Percentiles rank a stretch among this genome's conserved stretches.
These are phyloP conservation scores for Cyberlindnera amylophila DNA, from an alignment of 805 yeast genomes.

Conservation along the genomic window DNA sequence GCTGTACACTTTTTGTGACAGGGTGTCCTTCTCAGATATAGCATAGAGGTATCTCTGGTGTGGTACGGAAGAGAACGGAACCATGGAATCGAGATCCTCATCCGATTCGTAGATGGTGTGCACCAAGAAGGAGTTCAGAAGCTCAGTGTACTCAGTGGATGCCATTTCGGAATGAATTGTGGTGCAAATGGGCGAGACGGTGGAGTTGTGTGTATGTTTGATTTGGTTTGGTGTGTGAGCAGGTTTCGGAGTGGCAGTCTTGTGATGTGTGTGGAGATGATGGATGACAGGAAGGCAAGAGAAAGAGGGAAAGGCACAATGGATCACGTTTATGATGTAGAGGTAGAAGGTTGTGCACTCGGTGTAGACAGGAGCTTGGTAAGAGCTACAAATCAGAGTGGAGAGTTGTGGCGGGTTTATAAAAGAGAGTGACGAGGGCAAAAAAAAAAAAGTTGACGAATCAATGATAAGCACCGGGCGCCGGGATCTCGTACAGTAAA, in stretches of 20 bases:
- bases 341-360: background rate
- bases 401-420: no score
- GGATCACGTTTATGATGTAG: background rate
- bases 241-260: no score
- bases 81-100: background rate
- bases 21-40: background rate
- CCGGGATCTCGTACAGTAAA: no score
- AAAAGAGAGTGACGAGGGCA: no score
- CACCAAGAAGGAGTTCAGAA: slow-evolving; percentile 6
- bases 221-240: no score
- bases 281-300: background rate
- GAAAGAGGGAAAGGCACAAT: background rate
- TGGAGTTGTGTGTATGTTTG: background rate
- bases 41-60: background rate
- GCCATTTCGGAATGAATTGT: background rate
- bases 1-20: background rate
- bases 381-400: no score
- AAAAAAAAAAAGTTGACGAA: no score
- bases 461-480: no score
- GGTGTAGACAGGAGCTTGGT: no score
- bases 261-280: no score
- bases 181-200: background rate
- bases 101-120: background rate
- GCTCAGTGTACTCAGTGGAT: slow-evolving; percentile 6
- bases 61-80: background rate